phyloP scores from a whole-genome alignment of 257 asterid species.

The Solanum rostratum region DNA sequence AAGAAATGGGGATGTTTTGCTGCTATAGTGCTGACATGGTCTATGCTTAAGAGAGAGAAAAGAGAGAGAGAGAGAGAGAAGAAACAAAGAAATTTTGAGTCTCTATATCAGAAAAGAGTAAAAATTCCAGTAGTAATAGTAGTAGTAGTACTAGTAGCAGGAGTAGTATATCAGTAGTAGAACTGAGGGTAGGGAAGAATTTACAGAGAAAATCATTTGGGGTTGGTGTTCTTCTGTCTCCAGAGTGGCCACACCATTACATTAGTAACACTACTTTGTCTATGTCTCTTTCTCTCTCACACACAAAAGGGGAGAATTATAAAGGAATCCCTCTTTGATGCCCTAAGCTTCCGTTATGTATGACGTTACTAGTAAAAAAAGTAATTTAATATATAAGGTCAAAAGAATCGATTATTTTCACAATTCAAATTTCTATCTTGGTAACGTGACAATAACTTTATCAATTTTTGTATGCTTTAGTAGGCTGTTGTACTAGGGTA shows the following conservation, averaged over 20 bases:
- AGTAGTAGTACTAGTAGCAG: background rate
- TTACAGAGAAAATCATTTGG: constrained; percentile 10
- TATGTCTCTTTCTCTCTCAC: background rate
- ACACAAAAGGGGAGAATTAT: background rate
- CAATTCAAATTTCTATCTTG: background rate
- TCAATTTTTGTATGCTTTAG: background rate
- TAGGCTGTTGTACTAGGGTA: background rate
- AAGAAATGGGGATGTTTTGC: background rate
- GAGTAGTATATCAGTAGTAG: background rate
- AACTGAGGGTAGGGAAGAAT: background rate
- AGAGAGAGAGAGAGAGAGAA: background rate
- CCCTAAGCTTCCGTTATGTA: background rate
- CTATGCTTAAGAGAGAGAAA: background rate
- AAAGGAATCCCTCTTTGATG: background rate
- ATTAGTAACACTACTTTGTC: background rate
- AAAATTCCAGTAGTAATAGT: background rate
- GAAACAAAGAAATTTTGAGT: background rate
- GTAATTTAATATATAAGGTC: too few relatives aligned
- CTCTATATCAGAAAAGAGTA: background rate
- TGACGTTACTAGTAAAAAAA: too few relatives aligned
- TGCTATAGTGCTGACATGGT: constrained; percentile 10
- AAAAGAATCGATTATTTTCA: too few relatives aligned
- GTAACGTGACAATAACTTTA: background rate
- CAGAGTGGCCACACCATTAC: constrained; percentile 1
- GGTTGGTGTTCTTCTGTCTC: constrained; percentile 3